Base-by-base conservation (phyloP, 805 yeast species). In the Nakazawaea peltata region DNA sequence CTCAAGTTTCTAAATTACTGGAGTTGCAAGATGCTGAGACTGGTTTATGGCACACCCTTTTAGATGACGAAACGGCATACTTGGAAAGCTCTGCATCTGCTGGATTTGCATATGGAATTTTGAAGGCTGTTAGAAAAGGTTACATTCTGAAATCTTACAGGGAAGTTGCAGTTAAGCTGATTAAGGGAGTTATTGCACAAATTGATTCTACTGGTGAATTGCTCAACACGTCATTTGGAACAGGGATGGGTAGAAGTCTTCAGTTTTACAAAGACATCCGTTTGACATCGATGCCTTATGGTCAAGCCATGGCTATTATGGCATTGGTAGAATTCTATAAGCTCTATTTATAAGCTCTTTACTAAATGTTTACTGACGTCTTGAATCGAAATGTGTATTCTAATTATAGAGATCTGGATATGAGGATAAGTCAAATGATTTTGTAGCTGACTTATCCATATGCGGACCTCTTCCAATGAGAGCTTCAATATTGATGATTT, bases 271-370 rank as follows among this genome's bases (percentile, higher is more conserved):
- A 46, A 41, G 59, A 57, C 28, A 57, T 57, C 36, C 58, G 58
- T 15, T 46, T 57, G 28, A 57, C 61, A 3, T 42, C 49, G 9
- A 57, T 57, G 62, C 61, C 61, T 6, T 56, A 57, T 38, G 61
- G 61, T 1, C 61, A 56, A 39, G 61, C 61, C 7, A 53, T 57
- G 60, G 62, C 59, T n/a, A 57, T 57, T 36, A 57, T 57, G 56
- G 60, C 61, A 5, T 39, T 57, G 16, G 54, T 53, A n/a, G 62
- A 57, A 42, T 56, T 36, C 36, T 34, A 43, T 23, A 49, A 35
- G 35, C 40, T 49, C 24, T 49, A 46, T 30, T 37, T 47, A n/a
- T n/a, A n/a, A n/a, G n/a, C n/a, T n/a, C n/a, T n/a, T n/a, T n/a
- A n/a, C n/a, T n/a, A n/a, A n/a, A n/a, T n/a, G n/a, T n/a, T n/a